Evolutionary conservation across 2,329 filamentous ascomycete genomes (phyloP).

Genomic region (Chrysoporthe puriensis): DNA sequence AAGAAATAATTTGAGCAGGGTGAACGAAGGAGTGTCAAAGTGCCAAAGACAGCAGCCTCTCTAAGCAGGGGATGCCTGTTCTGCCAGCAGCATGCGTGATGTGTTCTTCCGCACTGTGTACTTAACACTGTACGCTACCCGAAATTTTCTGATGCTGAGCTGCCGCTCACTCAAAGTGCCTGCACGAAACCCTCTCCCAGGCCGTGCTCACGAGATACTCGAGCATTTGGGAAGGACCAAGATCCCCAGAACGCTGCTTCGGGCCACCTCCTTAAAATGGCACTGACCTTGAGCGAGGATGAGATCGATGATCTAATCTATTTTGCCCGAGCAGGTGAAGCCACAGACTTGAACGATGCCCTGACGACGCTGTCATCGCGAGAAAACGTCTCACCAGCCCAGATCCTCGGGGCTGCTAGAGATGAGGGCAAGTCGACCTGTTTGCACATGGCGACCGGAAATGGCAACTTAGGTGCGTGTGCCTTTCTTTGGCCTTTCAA

Average conservation of each 20-base stretch:
- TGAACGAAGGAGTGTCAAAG: neutral
- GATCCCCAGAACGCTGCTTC: neutral
- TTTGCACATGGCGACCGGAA: conserved; percentile 90
- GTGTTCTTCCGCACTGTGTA: neutral
- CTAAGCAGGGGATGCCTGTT: neutral
- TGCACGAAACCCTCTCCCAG: neutral
- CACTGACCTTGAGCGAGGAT: conserved; percentile 68
- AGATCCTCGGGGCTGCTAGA: conserved; percentile 70
- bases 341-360: conserved; percentile 64
- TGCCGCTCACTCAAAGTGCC: neutral
- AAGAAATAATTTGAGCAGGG: neutral
- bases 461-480: conserved; percentile 75
- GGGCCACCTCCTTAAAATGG: conserved; percentile 39
- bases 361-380: conserved; percentile 65
- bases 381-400: conserved; percentile 61
- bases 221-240: neutral
- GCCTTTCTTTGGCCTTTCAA: neutral
- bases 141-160: conserved; percentile 1
- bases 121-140: neutral
- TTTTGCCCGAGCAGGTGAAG: conserved; percentile 78
- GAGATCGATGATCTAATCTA: conserved; percentile 92
- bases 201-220: neutral
- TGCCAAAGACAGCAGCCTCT: neutral
- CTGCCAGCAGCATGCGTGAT: neutral
- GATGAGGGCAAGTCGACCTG: conserved; percentile 80